Conservation (phyloP, 805 yeast species). For the Ogataea siamensis region DNA sequence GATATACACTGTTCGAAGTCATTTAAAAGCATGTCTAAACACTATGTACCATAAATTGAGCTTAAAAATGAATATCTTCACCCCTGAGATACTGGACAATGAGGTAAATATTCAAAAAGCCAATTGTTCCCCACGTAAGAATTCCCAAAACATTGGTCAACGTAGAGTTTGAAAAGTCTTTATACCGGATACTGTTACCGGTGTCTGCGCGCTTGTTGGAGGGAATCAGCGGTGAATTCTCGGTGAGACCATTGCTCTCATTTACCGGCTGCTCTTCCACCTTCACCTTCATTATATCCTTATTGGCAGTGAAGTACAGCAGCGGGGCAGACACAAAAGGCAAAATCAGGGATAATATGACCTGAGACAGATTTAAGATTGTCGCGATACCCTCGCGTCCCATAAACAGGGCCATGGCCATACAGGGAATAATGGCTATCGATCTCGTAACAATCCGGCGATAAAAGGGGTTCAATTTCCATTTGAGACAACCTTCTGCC, state of each 20-base stretch:
- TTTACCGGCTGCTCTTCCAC: constrained; percentile 20
- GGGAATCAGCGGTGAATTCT: constrained; percentile 7
- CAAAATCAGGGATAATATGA: constrained; percentile 72
- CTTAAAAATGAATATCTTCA: constrained; percentile 35
- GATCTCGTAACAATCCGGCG: constrained; percentile 75
- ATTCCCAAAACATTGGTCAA: constrained; percentile 49
- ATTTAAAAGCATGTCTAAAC: background rate
- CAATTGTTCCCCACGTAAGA: constrained; percentile 67
- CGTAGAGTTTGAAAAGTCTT: constrained; percentile 64
- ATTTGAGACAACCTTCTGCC: constrained; percentile 82
- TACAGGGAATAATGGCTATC: constrained; percentile 79
- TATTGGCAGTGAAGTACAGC: constrained; percentile 74
- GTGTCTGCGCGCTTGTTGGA: constrained; percentile 18
- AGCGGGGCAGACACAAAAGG: constrained; percentile 87
- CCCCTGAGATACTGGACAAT: constrained; percentile 34
- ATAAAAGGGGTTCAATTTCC: constrained; percentile 79
- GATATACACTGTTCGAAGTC: too few relatives aligned
- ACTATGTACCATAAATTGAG: background rate
- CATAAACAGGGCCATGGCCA: constrained; percentile 64
- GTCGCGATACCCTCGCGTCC: constrained; percentile 71
- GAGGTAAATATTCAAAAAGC: constrained; percentile 65
- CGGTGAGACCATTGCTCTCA: background rate
- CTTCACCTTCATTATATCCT: constrained; percentile 63
- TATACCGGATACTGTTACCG: constrained; percentile 28
- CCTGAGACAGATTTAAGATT: constrained; percentile 84